Percentiles rank a stretch among this genome's conserved stretches.
Conservation (phyloP, 805 yeast genomes). For the Ogataea pini region DNA sequence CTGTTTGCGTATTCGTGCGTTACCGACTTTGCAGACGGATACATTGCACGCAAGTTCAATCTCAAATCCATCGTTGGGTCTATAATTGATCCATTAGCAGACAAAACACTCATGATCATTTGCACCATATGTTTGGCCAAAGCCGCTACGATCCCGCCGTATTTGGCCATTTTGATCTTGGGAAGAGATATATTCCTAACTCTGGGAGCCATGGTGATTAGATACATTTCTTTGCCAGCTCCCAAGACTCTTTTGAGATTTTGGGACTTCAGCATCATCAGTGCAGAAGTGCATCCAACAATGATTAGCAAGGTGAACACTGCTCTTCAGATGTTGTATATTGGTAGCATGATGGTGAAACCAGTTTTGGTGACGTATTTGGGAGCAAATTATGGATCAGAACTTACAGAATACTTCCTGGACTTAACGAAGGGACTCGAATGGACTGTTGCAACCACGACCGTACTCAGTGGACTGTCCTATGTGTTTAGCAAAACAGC, state of each 20-base stretch:
- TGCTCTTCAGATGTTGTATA: conserved; percentile 86
- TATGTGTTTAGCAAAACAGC: conserved; percentile 73
- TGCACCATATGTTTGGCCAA: conserved; percentile 77
- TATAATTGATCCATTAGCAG: conserved; percentile 93
- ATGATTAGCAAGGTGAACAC: conserved; percentile 86
- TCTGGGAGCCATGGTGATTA: conserved; percentile 65
- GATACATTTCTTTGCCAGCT: conserved; percentile 71
- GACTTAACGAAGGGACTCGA: conserved; percentile 39
- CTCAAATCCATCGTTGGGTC: conserved; percentile 84
- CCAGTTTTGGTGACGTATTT: conserved; percentile 48
- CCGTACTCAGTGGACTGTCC: conserved; percentile 74
- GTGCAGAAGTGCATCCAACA: conserved; percentile 88
- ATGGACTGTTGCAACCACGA: conserved; percentile 65
- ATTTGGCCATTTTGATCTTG: conserved; percentile 66
- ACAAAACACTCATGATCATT: conserved; percentile 83
- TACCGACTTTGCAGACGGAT: conserved; percentile 93
- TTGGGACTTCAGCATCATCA: conserved; percentile 77
- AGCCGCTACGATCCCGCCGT: conserved; percentile 67
- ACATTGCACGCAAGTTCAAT: conserved; percentile 77
- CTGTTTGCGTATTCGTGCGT: conserved; percentile 82
- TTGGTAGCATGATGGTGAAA: conserved; percentile 61
- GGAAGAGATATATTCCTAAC: conserved; percentile 83
- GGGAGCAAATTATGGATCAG: conserved; percentile 30
- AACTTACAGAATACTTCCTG: conserved; percentile 28
- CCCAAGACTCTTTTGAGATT: conserved; percentile 73